A percentile compares a stretch with the other conserved stretches of the same genome.
These are phyloP conservation scores for Dactylorhiza incarnata DNA, from an alignment of 106 monocot species.

Conservation along the genomic window DNA sequence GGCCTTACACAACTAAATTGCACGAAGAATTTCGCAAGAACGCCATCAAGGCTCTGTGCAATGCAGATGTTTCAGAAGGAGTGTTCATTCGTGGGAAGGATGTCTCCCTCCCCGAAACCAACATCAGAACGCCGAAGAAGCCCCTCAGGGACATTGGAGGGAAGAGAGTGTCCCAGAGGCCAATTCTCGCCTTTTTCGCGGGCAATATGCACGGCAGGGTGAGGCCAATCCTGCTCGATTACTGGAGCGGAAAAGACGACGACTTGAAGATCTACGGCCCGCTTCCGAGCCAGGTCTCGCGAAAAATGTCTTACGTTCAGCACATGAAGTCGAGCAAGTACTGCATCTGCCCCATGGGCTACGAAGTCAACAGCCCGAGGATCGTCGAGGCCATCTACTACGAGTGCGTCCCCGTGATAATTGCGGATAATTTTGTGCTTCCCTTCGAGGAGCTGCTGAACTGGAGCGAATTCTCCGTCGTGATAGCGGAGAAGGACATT, in stretches of 20 bases:
- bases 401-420: constrained; percentile 82
- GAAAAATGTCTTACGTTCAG: constrained; percentile 41
- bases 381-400: constrained; percentile 81
- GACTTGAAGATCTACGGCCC: constrained; percentile 51
- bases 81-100: constrained; percentile 65
- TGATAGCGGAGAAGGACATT: constrained; percentile 67
- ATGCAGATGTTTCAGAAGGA: constrained; percentile 71
- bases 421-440: constrained; percentile 66
- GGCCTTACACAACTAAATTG: constrained; percentile 61
- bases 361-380: constrained; percentile 85
- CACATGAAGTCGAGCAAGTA: constrained; percentile 79
- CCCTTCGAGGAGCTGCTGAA: constrained; percentile 69
- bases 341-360: constrained; percentile 81
- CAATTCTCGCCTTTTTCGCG: constrained; percentile 74
- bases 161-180: constrained; percentile 38
- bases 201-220: constrained; percentile 81
- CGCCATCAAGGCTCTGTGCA: constrained; percentile 80
- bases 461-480: constrained; percentile 67
- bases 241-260: constrained; percentile 42
- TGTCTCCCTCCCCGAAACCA: constrained; percentile 95
- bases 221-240: constrained; percentile 49
- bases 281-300: constrained; percentile 33
- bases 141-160: constrained; percentile 61
- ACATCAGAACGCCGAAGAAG: constrained; percentile 36
- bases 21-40: constrained; percentile 62